Evolutionary conservation across 1,284 basidiomycete genomes (phyloP).

Genomic region (Marasmius tenuissimus): DNA sequence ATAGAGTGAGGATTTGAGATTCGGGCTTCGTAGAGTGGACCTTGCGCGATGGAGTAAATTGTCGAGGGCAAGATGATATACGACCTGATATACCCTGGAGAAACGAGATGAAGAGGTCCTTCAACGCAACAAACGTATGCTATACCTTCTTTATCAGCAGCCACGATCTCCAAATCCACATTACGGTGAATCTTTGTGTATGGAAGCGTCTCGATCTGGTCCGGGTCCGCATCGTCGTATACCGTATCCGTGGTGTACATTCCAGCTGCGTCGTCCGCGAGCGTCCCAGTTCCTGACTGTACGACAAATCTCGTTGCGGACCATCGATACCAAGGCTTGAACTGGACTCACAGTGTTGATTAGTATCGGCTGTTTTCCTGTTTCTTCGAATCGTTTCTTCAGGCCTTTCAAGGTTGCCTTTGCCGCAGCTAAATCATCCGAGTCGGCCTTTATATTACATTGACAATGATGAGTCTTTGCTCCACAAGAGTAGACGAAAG

Average conservation of each 20-base stretch:
- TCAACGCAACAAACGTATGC: background rate
- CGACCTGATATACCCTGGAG: conserved; percentile 38
- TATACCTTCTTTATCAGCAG: conserved; percentile 34
- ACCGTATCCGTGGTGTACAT: conserved; percentile 26
- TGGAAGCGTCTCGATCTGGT: conserved; percentile 35
- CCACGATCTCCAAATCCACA: conserved; percentile 35
- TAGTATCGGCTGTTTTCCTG: conserved; percentile 40
- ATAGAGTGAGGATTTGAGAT: conserved; percentile 42
- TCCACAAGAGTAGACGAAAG: background rate
- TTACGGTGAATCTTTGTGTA: conserved; percentile 18
- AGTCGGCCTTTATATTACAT: conserved; percentile 34
- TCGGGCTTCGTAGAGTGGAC: conserved; percentile 37
- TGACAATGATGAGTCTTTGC: background rate
- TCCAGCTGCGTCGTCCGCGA: conserved; percentile 35
- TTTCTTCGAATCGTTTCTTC: conserved; percentile 38
- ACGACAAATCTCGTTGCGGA: background rate
- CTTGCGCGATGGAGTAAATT: conserved; percentile 42
- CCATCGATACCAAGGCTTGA: background rate
- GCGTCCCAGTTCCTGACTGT: conserved; percentile 22
- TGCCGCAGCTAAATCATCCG: conserved; percentile 36
- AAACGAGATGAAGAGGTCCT: background rate
- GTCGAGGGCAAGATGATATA: conserved; percentile 45
- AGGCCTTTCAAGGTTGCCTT: conserved; percentile 44
- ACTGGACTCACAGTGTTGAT: conserved; percentile 48
- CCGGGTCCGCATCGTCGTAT: conserved; percentile 35